A percentile compares a stretch with the other conserved stretches of the same genome.
These are phyloP conservation scores for Penicillium griseofulvum DNA, from an alignment of 2,329 filamentous ascomycete species.

Conservation along the genomic window DNA sequence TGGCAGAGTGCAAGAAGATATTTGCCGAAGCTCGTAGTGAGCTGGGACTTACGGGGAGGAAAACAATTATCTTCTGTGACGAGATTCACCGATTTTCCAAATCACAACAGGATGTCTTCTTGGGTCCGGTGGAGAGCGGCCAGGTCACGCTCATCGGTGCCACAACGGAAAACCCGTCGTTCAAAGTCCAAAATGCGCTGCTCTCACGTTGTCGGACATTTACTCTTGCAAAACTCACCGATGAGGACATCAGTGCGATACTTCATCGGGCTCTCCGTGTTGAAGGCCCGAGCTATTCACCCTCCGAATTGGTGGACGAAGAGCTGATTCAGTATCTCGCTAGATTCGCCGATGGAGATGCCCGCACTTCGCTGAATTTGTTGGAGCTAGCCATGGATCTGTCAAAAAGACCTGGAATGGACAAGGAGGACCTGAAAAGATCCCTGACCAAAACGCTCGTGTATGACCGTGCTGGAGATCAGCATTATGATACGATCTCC, in stretches of 20 bases:
- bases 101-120: slow-evolving; percentile 89
- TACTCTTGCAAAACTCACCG: slow-evolving; percentile 71
- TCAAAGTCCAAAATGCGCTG: slow-evolving; percentile 84
- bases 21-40: slow-evolving; percentile 83
- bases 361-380: slow-evolving; percentile 86
- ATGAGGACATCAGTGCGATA: slow-evolving; percentile 70
- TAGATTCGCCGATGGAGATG: slow-evolving; percentile 86
- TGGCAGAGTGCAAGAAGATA: slow-evolving; percentile 88
- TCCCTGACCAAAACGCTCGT: slow-evolving; percentile 88
- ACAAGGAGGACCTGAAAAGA: slow-evolving; percentile 73
- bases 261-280: slow-evolving; percentile 69
- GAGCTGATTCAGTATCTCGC: slow-evolving; percentile 79
- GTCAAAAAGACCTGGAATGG: slow-evolving; percentile 62
- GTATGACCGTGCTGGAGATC: slow-evolving; percentile 91
- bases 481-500: slow-evolving; percentile 96
- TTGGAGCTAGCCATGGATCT: slow-evolving; percentile 85
- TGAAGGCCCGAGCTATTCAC: slow-evolving; percentile 54
- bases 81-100: slow-evolving; percentile 93
- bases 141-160: slow-evolving; percentile 90
- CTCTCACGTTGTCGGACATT: slow-evolving; percentile 89
- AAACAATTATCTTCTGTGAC: slow-evolving; percentile 96
- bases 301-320: slow-evolving; percentile 63
- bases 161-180: slow-evolving; percentile 95
- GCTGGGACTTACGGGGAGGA: slow-evolving; percentile 73
- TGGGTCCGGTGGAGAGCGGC: slow-evolving; percentile 87